These are phyloP conservation scores for Carallia brachiata DNA, from an alignment of 345 rosid genomes.

Conservation along the genomic window DNA sequence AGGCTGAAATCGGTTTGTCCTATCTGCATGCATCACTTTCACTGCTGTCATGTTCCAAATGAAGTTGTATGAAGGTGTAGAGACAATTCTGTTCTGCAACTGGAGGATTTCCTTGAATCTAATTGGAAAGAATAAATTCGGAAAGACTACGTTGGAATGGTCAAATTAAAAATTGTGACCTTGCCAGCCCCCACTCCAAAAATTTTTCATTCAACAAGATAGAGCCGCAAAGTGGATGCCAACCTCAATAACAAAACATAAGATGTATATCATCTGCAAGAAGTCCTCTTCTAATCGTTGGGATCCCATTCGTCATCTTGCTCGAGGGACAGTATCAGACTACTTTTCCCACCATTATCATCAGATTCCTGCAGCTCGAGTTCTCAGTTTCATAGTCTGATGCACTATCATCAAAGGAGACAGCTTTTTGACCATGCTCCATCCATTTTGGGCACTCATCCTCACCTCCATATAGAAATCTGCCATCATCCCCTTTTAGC, in stretches of 20 bases:
- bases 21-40: constrained; percentile 15
- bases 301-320: constrained; percentile 97
- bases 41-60: constrained; percentile 9
- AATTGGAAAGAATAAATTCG: constrained; percentile 44
- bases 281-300: constrained; percentile 55
- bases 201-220: constrained; percentile 32
- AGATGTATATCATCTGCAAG: constrained; percentile 12
- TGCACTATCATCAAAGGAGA: constrained; percentile 37
- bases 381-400: constrained; percentile 57
- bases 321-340: constrained; percentile 47
- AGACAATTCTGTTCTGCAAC: constrained; percentile 27
- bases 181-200: constrained; percentile 21
- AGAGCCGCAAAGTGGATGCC: constrained; percentile 28
- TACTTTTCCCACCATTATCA: constrained; percentile 40
- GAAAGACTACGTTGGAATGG: constrained; percentile 26
- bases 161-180: constrained; percentile 30
- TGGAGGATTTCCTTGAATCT: constrained; percentile 23
- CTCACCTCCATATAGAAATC: constrained; percentile 64
- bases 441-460: constrained; percentile 96
- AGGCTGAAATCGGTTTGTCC: constrained; percentile 13
- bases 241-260: constrained; percentile 13
- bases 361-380: constrained; percentile 55
- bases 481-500: constrained; percentile 39
- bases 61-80: constrained; percentile 28
- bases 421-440: constrained; percentile 33